Base-by-base conservation (phyloP, 345 rosid genomes). In the Citrus maxima region DNA sequence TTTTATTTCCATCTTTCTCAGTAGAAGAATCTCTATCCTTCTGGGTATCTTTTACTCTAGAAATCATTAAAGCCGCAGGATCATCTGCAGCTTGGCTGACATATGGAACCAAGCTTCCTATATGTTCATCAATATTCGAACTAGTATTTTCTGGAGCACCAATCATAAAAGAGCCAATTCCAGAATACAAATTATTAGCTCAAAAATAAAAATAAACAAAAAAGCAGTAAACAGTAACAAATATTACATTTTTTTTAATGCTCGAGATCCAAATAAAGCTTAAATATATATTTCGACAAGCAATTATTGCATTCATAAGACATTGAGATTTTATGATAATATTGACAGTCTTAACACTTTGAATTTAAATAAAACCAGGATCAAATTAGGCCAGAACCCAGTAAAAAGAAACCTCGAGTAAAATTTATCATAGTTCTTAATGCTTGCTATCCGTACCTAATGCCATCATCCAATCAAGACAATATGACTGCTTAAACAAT, bases 131-230 rank as follows among this genome's bases (percentile, higher is more conserved):
- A 73, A 87, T 72, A 69, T 67, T 80, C 10, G 86, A 81, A 75
- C 84, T 84, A 78, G 71, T 82, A 62, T 82, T 81, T 86, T 92
- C 94, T 89, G 90, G 67, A 30, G 37, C 40, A 84, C 40, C 80
- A 38, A 67, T 51, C 60, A 62, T 32, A 73, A n/a, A 76, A 62
- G 24, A 73, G 0, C 34, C 68, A 66, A 71, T 51, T 73, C 49
- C 77, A 76, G 21, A 75, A 54, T 25, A 8, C 10, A 64, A 67
- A 37, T 65, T 62, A 79, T 38, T 60, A 63, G 64, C 74, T 73
- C 68, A 38, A 61, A 70, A 80, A 32, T 25, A 66, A 67, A 32
- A 59, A 30, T 51, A 38, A 58, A 8, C 77, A 46, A 73, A 51
- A 2, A 30, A 70, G 28, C 19, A 30, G 65, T 19, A 70, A 22